Evolutionary conservation across 441 rosid species (phyloP).

Genomic region (Jatropha podagrica): DNA sequence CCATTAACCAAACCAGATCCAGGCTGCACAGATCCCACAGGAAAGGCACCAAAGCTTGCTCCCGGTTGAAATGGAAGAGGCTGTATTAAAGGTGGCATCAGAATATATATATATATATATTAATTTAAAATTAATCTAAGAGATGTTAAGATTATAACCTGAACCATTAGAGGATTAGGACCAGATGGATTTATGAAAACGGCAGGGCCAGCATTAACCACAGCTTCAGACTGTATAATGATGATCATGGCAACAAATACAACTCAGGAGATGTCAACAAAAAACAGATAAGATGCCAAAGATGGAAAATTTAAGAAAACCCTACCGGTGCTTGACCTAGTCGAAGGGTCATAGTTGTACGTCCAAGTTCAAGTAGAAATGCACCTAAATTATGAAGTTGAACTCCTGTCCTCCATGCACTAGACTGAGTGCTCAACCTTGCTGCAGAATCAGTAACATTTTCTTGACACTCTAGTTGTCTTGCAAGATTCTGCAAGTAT

Average conservation of each 20-base stretch:
- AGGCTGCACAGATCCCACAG: constrained; percentile 48
- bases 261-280: not conserved
- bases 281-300: constrained; percentile 5
- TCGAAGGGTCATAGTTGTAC: constrained; percentile 68
- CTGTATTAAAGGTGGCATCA: constrained; percentile 39
- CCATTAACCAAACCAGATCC: constrained; percentile 53
- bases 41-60: constrained; percentile 47
- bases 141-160: constrained; percentile 38
- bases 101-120: not conserved
- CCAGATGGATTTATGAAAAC: constrained; percentile 64
- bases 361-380: constrained; percentile 78
- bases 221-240: constrained; percentile 63
- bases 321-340: constrained; percentile 72
- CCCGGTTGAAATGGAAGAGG: constrained; percentile 72
- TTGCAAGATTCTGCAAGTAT: constrained; percentile 52
- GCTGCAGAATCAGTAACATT: constrained; percentile 42
- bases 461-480: constrained; percentile 55
- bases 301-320: constrained; percentile 16
- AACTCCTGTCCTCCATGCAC: constrained; percentile 53
- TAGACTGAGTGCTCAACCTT: constrained; percentile 41
- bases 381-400: constrained; percentile 64
- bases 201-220: constrained; percentile 82
- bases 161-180: constrained; percentile 86
- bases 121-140: not conserved
- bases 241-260: constrained; percentile 11